Base-by-base conservation (phyloP, 1,284 basidiomycete species). In the Trichosporon sp. region DNA sequence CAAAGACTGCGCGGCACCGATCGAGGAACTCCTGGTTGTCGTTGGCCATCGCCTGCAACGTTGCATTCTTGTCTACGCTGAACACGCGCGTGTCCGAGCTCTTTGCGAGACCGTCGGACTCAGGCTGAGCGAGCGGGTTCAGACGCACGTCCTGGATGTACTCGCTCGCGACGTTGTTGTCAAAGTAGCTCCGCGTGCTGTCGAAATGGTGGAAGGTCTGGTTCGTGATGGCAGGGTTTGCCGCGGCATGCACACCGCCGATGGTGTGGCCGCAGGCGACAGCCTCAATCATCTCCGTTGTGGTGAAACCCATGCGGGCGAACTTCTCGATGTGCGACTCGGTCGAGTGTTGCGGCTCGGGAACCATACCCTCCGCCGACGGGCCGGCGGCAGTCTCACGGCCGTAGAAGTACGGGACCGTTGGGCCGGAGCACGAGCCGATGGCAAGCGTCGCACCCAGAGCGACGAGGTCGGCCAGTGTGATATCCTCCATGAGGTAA, bases 251-350 rank as follows among this genome's bases (percentile, higher is more conserved):
- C 4, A 73, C 70, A 21, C 72, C 72, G 4, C 72, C 72, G 21
- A 73, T 66, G 8, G 67, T 73, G 38, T 73, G 72, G 2, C 72
- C 70, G 32, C 72, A 73, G 1, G 70, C 70, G 4, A 71, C 46
- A 11, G 54, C 21, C 10, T 69, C 32, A 31, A 73, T 70, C 71
- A 73, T 73, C 38, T 73, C 71, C 11, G 6, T 66, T 40, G 66
- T 51, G 8, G 51, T 26, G 46, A 73, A 73, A 10, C 72, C 72
- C 72, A 73, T 73, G 21, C 72, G 63, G 6, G 69, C 70, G 43
- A 73, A 73, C 70, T 66, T 70, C 48, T 70, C 64, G 10, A 48
- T 40, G 56, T 73, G 72, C 26, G 72, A 71, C 54, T 68, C 61
- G 10, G 65, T 63, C 6, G 69, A 63, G 37, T 73, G 54, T 46